Base-by-base conservation (phyloP, 306 rosid species). In the Cotoneaster glaucophyllus region DNA sequence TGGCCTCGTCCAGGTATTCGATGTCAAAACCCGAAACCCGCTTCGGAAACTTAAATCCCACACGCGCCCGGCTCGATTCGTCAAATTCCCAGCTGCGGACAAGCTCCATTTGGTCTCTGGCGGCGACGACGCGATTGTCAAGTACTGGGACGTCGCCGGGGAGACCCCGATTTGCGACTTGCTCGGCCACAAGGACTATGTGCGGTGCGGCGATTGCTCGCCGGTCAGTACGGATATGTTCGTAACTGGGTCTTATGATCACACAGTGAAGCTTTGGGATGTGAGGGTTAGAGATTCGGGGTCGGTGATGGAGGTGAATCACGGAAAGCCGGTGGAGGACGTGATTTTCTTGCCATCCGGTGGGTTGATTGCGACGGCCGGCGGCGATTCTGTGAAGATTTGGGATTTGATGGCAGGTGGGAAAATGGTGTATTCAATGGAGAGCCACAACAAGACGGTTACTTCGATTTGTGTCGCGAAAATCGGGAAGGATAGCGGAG, bases 351-450 rank as follows among this genome's bases (percentile, higher is more conserved):
- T 95, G 82, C 97, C 99, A 0, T 85, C 90, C 0, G 96, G 97
- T 0, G 93, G 99, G 14, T 68, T 89, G 32, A 57, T 95, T 63
- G 99, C 96, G 1, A 92, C 99, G 0, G 97, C 99, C 0, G 97
- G 99, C 2, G 93, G 96, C 24, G 82, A 89, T 54, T 83, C 93
- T 0, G 93, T 92, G n/a, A 92, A 92, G 89, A 65, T 92, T 19
- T 96, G 97, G 99, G 99, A 96, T 66, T 8, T 95, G 73, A 79
- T 92, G 26, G 96, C 93, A 0, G 99, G 99, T n/a, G 98, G 97
- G 85, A 91, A 77, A 66, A 71, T 95, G 75, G 52, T 90, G 48
- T 82, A 61, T 61, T 87, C 98, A 0, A 90, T 96, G 97, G 98
- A 92, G 83, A 89, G 93, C 77, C 99, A 96, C 58, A 96, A 89